A percentile compares a stretch with the other conserved stretches of the same genome.
Conservation (phyloP, 2,329 filamentous ascomycete species). For the Hawksworthiomyces lignivorus region DNA sequence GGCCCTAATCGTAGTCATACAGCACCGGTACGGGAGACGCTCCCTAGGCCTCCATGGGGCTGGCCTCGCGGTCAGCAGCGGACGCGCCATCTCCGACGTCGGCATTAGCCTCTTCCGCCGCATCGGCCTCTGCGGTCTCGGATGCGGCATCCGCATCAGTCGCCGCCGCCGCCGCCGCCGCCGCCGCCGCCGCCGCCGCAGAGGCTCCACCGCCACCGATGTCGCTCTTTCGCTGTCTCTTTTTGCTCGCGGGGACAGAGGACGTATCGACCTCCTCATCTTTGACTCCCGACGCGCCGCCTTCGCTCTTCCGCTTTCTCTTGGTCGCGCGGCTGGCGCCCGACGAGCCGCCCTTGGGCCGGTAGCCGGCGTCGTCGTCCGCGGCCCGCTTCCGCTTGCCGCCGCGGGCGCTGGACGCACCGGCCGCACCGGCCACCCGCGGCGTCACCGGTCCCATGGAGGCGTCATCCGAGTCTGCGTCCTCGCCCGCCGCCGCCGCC, state of each 20-base stretch:
- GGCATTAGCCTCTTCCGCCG: neutral
- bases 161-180: neutral
- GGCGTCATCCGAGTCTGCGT: slow-evolving; percentile 14
- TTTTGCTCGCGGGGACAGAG: slow-evolving; percentile 3
- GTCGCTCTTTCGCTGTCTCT: slow-evolving; percentile 26
- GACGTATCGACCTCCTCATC: slow-evolving; percentile 24
- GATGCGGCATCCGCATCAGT: slow-evolving; percentile 20
- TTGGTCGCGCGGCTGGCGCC: slow-evolving; percentile 46
- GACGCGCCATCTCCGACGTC: neutral
- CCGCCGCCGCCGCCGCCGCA: no score
- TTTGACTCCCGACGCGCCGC: slow-evolving; percentile 19
- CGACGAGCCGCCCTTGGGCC: slow-evolving; percentile 44
- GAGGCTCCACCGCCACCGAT: no score
- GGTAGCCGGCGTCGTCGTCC: slow-evolving; percentile 52
- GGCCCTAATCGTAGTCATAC: no score
- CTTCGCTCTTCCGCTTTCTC: slow-evolving; percentile 52
- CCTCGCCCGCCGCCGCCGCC: slow-evolving; percentile 18
- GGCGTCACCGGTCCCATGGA: slow-evolving; percentile 14
- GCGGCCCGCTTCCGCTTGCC: slow-evolving; percentile 43
- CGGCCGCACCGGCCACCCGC: slow-evolving; percentile 11
- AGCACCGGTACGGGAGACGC: no score
- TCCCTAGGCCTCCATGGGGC: no score
- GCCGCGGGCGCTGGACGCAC: slow-evolving; percentile 20
- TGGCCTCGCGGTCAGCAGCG: no score
- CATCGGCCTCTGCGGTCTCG: neutral